phyloP scores from a whole-genome alignment of 139 green algal species.

The Picochlorum sp. region DNA sequence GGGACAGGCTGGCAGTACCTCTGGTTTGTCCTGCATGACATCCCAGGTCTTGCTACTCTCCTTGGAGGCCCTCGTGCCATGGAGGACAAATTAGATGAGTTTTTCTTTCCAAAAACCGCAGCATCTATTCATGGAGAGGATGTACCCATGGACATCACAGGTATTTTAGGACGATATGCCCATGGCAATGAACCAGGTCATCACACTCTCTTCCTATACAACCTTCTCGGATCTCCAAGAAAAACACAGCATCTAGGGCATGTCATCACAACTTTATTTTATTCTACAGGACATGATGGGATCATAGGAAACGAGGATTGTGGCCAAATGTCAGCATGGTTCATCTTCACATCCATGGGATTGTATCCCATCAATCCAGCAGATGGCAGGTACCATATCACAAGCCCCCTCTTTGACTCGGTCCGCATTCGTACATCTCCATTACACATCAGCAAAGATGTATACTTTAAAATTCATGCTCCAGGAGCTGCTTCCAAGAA shows the following conservation, averaged over 20 bases:
- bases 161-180: constrained; percentile 10
- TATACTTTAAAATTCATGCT: constrained; percentile 1
- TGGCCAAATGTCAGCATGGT: constrained; percentile 15
- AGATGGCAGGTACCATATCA: constrained; percentile 2
- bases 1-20: constrained; percentile 9
- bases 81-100: constrained; percentile 6
- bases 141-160: not conserved
- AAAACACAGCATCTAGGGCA: constrained; percentile 4
- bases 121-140: not conserved
- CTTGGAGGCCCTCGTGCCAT: not conserved
- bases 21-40: constrained; percentile 7
- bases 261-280: not conserved
- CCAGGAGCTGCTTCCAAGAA: not conserved
- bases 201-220: constrained; percentile 9
- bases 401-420: constrained; percentile 7
- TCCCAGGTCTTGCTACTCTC: constrained; percentile 2
- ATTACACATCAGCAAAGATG: not conserved
- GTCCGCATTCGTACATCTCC: not conserved
- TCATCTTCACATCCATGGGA: constrained; percentile 5
- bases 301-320: constrained; percentile 11
- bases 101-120: not conserved
- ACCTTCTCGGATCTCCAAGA: not conserved
- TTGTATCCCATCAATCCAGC: constrained; percentile 13
- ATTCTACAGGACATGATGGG: constrained; percentile 3
- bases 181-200: constrained; percentile 11